Evolutionary conservation across 2,329 filamentous ascomycete genomes (phyloP).

Genomic region (Alternaria infectoria): DNA sequence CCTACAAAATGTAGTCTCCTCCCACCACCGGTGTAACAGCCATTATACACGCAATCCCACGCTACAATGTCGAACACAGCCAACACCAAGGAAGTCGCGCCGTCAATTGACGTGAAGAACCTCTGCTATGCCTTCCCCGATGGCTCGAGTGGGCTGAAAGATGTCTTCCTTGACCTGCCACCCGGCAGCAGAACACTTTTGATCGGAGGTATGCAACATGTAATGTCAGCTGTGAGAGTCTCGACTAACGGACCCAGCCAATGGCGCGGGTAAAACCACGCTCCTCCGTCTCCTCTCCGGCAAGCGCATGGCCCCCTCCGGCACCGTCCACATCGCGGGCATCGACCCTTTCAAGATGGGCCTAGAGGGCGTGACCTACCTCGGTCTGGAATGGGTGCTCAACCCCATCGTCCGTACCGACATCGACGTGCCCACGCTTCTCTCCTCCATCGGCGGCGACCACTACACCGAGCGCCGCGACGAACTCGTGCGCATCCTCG

Average conservation of each 20-base stretch:
- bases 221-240: neutral
- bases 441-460: slow-evolving; percentile 85
- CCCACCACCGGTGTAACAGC: neutral
- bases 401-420: slow-evolving; percentile 96
- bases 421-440: slow-evolving; percentile 86
- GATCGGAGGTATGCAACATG: slow-evolving; percentile 71
- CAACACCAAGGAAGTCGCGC: slow-evolving; percentile 42
- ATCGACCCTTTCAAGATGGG: slow-evolving; percentile 90
- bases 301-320: slow-evolving; percentile 84
- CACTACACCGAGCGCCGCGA: slow-evolving; percentile 81
- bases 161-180: slow-evolving; percentile 79
- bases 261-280: slow-evolving; percentile 96
- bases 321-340: slow-evolving; percentile 77
- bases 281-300: slow-evolving; percentile 92
- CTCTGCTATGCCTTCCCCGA: slow-evolving; percentile 91
- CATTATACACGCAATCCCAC: neutral
- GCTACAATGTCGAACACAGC: slow-evolving; percentile 29
- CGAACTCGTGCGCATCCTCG: slow-evolving; percentile 84
- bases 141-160: slow-evolving; percentile 75
- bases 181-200: slow-evolving; percentile 85
- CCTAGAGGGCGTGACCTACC: slow-evolving; percentile 93
- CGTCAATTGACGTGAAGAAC: slow-evolving; percentile 73
- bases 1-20: slow-evolving; percentile 22
- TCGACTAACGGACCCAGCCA: slow-evolving; percentile 62
- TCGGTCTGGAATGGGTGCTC: slow-evolving; percentile 96